Evolutionary conservation across 1,284 basidiomycete genomes (phyloP).

Genomic region (Marasmius sp.): DNA sequence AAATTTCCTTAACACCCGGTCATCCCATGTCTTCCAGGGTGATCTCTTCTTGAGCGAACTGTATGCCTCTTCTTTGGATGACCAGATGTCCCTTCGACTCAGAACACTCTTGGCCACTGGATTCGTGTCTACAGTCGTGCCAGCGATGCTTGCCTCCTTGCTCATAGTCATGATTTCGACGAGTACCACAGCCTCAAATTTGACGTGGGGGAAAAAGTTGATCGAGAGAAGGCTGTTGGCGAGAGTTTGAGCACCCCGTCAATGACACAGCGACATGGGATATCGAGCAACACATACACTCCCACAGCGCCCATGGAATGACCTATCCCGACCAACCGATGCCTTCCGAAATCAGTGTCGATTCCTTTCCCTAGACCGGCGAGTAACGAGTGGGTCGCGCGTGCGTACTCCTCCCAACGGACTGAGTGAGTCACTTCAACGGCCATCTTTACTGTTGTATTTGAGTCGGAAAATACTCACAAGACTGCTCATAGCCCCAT

Average conservation of each 20-base stretch:
- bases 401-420: constrained; percentile 37
- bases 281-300: constrained; percentile 20
- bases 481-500: constrained; percentile 40
- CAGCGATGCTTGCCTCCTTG: constrained; percentile 10
- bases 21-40: constrained; percentile 49
- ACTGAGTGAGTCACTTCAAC: constrained; percentile 16
- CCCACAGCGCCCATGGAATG: constrained; percentile 40
- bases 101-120: constrained; percentile 31
- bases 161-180: constrained; percentile 40
- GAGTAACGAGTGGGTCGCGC: constrained; percentile 32
- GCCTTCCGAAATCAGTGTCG: constrained; percentile 30
- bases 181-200: constrained; percentile 41
- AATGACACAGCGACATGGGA: background rate
- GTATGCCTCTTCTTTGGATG: constrained; percentile 47
- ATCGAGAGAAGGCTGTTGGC: constrained; percentile 35
- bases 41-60: constrained; percentile 33
- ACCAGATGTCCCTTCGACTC: constrained; percentile 50
- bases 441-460: background rate
- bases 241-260: background rate
- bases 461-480: constrained; percentile 27
- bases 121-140: constrained; percentile 4
- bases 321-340: constrained; percentile 23
- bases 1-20: constrained; percentile 42
- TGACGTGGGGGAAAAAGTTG: constrained; percentile 37
- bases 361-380: constrained; percentile 30